A percentile compares a stretch with the other conserved stretches of the same genome.
Conservation (phyloP, 495 filamentous ascomycete species). For the Schizothecium vesticola region DNA sequence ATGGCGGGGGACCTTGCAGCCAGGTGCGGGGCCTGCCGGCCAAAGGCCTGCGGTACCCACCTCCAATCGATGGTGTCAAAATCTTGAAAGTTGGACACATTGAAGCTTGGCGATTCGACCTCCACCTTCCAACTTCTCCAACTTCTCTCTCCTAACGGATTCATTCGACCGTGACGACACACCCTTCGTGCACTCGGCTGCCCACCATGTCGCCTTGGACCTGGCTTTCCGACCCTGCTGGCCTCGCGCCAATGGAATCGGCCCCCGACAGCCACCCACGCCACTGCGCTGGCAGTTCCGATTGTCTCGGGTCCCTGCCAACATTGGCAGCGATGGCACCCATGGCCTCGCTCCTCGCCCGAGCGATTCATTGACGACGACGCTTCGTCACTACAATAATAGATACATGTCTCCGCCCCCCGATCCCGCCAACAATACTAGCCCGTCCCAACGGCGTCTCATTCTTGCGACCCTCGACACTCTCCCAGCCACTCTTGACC, state of each 20-base stretch:
- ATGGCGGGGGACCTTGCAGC: not conserved
- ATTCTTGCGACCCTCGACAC: not conserved
- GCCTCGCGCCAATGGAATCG: not conserved
- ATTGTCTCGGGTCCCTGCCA: not conserved
- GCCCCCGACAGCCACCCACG: not conserved
- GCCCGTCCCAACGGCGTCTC: not conserved
- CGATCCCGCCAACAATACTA: too few species aligned
- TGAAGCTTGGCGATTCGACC: not conserved
- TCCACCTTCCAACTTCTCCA: not conserved
- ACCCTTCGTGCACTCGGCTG: not conserved
- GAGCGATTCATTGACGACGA: not conserved
- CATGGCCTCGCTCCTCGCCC: not conserved
- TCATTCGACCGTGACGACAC: not conserved
- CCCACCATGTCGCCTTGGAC: not conserved
- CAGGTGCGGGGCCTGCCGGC: too few species aligned
- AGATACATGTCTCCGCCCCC: not conserved
- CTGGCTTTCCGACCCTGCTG: not conserved
- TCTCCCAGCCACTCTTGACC: not conserved
- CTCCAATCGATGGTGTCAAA: too few species aligned
- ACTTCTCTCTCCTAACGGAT: not conserved
- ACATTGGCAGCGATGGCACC: not conserved
- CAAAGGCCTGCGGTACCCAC: too few species aligned
- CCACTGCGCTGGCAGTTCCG: not conserved
- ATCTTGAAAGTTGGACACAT: not conserved
- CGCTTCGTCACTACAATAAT: not conserved